Conservation (phyloP, 2,329 filamentous ascomycete species). For the Rugonectria rugulosa region DNA sequence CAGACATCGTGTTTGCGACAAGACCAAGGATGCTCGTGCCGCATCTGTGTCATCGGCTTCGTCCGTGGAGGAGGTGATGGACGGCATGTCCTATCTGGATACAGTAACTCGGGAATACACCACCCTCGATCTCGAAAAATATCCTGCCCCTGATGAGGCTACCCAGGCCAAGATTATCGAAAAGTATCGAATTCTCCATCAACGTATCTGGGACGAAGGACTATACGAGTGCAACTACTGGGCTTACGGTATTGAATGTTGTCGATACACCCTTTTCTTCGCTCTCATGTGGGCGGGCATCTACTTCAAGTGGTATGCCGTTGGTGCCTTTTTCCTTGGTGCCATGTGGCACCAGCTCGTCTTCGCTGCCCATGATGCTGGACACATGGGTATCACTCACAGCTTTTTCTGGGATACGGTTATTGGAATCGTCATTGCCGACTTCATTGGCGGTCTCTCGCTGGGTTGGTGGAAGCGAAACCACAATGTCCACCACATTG, state of each 20-base stretch:
- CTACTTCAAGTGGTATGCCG: slow-evolving; percentile 69
- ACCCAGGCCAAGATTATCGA: slow-evolving; percentile 79
- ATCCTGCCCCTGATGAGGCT: slow-evolving; percentile 76
- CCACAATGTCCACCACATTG: slow-evolving; percentile 96
- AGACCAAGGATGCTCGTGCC: slow-evolving; percentile 38
- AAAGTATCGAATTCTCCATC: slow-evolving; percentile 82
- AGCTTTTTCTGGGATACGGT: slow-evolving; percentile 82
- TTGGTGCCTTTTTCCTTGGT: slow-evolving; percentile 79
- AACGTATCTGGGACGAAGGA: slow-evolving; percentile 75
- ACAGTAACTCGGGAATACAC: slow-evolving; percentile 78
- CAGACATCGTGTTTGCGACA: slow-evolving; percentile 40
- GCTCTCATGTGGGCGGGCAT: slow-evolving; percentile 68
- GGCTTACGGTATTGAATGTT: slow-evolving; percentile 77
- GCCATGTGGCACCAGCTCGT: slow-evolving; percentile 93
- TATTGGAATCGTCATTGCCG: slow-evolving; percentile 89
- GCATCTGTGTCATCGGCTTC: slow-evolving; percentile 69
- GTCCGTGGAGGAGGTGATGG: slow-evolving; percentile 54
- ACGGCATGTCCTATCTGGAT: slow-evolving; percentile 73
- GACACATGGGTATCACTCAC: slow-evolving; percentile 97
- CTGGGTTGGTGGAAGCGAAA: slow-evolving; percentile 97
- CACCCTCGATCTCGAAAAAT: slow-evolving; percentile 77
- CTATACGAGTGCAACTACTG: slow-evolving; percentile 86
- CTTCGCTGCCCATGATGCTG: slow-evolving; percentile 93
- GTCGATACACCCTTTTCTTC: slow-evolving; percentile 74
- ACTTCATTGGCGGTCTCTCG: slow-evolving; percentile 88